phyloP scores from a whole-genome alignment of 305 asterid species.

The Fraxinus angustifolia region DNA sequence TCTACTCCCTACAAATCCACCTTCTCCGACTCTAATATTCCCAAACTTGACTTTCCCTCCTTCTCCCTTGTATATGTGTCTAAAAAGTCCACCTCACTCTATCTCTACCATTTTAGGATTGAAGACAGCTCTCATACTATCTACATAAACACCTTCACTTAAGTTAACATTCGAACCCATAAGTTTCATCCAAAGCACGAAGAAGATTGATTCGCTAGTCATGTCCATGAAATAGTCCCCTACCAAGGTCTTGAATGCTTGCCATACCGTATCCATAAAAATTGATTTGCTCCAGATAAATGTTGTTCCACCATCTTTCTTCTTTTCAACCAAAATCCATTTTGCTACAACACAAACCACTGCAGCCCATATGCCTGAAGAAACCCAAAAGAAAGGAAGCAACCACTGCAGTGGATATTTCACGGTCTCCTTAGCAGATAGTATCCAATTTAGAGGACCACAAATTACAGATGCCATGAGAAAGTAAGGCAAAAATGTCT shows the following conservation, averaged over 20 bases:
- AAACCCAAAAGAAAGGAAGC: conserved; percentile 66
- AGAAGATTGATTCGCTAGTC: conserved; percentile 58
- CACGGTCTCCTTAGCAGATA: conserved; percentile 25
- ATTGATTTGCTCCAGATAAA: conserved; percentile 62
- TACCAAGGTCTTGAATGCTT: conserved; percentile 61
- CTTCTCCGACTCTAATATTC: conserved; percentile 61
- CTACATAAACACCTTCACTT: conserved; percentile 66
- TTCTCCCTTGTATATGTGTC: conserved; percentile 80
- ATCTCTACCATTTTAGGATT: conserved; percentile 91
- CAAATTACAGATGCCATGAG: conserved; percentile 45
- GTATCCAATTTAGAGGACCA: conserved; percentile 43
- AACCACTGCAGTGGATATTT: conserved; percentile 46
- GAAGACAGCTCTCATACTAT: conserved; percentile 70
- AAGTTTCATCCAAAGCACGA: conserved; percentile 63
- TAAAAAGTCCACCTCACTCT: conserved; percentile 63
- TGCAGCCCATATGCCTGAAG: conserved; percentile 53
- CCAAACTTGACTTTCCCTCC: conserved; percentile 78
- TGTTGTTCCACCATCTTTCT: conserved; percentile 63
- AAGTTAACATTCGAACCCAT: conserved; percentile 66
- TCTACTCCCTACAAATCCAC: conserved; percentile 73
- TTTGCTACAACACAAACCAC: conserved; percentile 50
- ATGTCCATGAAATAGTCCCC: conserved; percentile 77
- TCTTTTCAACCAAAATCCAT: conserved; percentile 61
- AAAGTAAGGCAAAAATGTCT: conserved; percentile 70
- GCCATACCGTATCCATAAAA: conserved; percentile 76